phyloP scores from a whole-genome alignment of 176 grass and related monocot genomes.

The Ananas comosus region DNA sequence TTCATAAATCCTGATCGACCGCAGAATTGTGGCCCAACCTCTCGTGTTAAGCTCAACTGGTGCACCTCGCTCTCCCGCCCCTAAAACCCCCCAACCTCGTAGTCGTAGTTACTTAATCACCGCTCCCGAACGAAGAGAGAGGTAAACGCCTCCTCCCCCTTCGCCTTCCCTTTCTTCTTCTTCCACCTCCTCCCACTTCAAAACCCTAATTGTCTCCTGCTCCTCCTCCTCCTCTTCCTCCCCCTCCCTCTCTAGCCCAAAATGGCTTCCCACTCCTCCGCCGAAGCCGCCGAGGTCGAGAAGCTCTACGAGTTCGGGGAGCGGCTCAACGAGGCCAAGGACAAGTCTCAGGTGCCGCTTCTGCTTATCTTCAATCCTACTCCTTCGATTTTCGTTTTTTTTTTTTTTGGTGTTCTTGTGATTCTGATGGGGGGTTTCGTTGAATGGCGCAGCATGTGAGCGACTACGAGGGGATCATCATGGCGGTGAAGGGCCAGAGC shows the following conservation, averaged over 20 bases:
- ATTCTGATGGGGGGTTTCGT: constrained; percentile 25
- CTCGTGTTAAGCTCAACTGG: too few species aligned
- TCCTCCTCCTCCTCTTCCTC: not conserved
- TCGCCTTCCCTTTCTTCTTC: not conserved
- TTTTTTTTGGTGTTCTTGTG: constrained; percentile 10
- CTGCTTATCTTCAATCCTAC: not conserved
- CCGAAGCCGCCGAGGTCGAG: constrained; percentile 85
- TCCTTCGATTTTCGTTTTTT: not conserved
- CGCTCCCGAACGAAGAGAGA: not conserved
- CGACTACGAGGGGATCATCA: constrained; percentile 85
- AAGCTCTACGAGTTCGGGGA: constrained; percentile 93
- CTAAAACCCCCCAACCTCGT: too few species aligned
- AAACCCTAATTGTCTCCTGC: constrained; percentile 37
- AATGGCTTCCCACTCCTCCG: constrained; percentile 61
- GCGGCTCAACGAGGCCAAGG: constrained; percentile 74
- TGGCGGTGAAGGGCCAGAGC: constrained; percentile 78
- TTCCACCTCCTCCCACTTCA: not conserved
- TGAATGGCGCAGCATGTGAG: constrained; percentile 42
- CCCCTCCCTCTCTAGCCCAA: not conserved
- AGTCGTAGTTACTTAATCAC: too few species aligned
- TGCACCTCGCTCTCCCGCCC: too few species aligned
- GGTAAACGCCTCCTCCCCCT: not conserved
- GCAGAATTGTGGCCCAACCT: too few species aligned
- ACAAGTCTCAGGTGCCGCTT: constrained; percentile 64
- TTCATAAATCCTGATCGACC: too few species aligned